Base-by-base conservation (phyloP, 805 yeast species). In the Saccharomyces jurei region DNA sequence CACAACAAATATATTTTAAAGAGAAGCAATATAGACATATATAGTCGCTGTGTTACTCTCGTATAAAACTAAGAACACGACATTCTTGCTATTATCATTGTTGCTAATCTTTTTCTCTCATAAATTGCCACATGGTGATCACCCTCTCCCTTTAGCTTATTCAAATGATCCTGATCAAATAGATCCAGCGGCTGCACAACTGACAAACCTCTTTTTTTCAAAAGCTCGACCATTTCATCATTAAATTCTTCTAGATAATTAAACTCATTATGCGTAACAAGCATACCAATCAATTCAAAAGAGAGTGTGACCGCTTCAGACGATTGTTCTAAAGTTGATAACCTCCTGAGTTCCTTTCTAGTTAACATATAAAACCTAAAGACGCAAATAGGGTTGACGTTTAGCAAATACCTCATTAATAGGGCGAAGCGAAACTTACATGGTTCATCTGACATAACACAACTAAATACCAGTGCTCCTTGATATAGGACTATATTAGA, bases 361-460 rank as follows among this genome's bases (percentile, higher is more conserved):
- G 70, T 58, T 17, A 67, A 57, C 22, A 58, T 55, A 51, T 72
- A 73, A n/a, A 66, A 53, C 32, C 63, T 64, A 57, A 69, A 62
- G 21, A 71, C 60, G 32, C 65, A 48, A 14, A 46, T 44, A 27
- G 72, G 71, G 46, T 64, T 66, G 41, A 58, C 62, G 31, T 60
- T 56, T 6, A 68, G 64, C 32, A 71, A 56, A 31, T 64, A 59
- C 48, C 60, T 60, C 54, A 69, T 41, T 6, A 71, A 50, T 25
- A 63, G 56, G n/a, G 69, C 53, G 52, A 66, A 69, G 4, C 71
- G 66, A 1, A 63, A 54, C 47, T 62, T 68, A 2, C 71, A 51
- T n/a, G 65, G 62, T 17, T 72, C 74, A 52, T 69, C 72, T 8
- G 71, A 61, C 5, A 61, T 54, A 1, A 68, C 66, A 8, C 63